These are phyloP conservation scores for Saccharomycopsis synnaedendra DNA, from an alignment of 805 yeast species.

Conservation along the genomic window DNA sequence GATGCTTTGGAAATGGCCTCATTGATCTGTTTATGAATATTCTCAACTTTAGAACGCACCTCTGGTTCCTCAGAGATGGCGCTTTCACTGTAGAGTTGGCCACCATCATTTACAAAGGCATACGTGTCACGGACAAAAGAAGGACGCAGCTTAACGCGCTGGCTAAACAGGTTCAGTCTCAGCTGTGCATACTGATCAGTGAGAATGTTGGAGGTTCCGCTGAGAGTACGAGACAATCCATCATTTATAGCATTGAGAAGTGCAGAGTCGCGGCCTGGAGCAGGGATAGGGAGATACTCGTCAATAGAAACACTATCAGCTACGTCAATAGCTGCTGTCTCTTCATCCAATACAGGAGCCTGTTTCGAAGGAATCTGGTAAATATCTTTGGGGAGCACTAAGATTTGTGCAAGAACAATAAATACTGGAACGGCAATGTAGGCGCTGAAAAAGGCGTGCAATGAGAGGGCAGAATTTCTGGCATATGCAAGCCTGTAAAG, in stretches of 20 bases:
- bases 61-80: neutral
- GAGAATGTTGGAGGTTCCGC: conserved; percentile 4
- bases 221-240: conserved; percentile 10
- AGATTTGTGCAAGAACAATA: conserved; percentile 59
- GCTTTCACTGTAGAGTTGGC: neutral
- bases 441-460: conserved; percentile 49
- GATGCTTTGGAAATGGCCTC: conserved; percentile 3
- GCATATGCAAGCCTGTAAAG: conserved; percentile 48
- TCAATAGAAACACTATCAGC: conserved; percentile 7
- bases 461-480: conserved; percentile 22
- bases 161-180: conserved; percentile 15
- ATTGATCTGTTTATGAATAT: conserved; percentile 6
- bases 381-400: conserved; percentile 70
- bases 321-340: neutral
- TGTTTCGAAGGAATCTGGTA: conserved; percentile 28
- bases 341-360: neutral
- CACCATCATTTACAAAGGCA: neutral
- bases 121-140: neutral
- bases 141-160: conserved; percentile 4
- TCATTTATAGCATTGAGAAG: conserved; percentile 14
- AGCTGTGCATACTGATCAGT: conserved; percentile 15
- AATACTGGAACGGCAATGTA: conserved; percentile 72
- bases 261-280: neutral
- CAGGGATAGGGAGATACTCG: conserved; percentile 8
- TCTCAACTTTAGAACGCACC: neutral